Base-by-base conservation (phyloP, 345 rosid genomes). In the Acer campestre region DNA sequence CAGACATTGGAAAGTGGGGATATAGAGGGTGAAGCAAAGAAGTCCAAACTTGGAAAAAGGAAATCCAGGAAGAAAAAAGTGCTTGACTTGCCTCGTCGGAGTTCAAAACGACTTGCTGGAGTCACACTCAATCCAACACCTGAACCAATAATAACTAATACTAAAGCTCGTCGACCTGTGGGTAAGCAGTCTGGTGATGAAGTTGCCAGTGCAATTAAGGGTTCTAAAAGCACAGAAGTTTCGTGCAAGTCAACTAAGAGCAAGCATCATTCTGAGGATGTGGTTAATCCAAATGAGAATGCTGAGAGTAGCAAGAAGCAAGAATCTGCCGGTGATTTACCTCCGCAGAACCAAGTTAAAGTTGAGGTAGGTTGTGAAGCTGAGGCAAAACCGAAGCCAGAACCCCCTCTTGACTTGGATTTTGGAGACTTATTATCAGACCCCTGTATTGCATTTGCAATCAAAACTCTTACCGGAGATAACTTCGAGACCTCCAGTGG, bases 401-500 rank as follows among this genome's bases (percentile, higher is more conserved):
- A 40, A 35, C 64, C 51, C 23, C 42, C 81, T 27, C 61, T 85
- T 56, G 90, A 91, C 79, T 77, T 85, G 61, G 90, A 94, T 51
- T 88, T 92, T 23, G 90, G 85, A n/a, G 97, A 92, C 82, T 76
- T 96, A 70, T 88, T 95, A 83, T 80, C 86, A 49, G 99, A 96
- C 78, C 98, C 99, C 46, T 96, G 99, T 87, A 96, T 96, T 22
- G 99, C 97, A 61, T 96, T 96, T 85, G 99, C 99, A 61, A 93
- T 96, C 61, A 86, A 89, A 86, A 95, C 95, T 22, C 95, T 95
- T 13, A 95, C 98, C 0, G 99, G 94, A 73, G 81, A 81, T 67
- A 73, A 91, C 0, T 84, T 90, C 70, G 87, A 79, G 35, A 84
- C 80, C 77, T 82, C 87, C 4, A 83, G 75, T 65, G 68, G 61